phyloP scores from a whole-genome alignment of 352 stramenopile species.

The Phytophthora pisi region DNA sequence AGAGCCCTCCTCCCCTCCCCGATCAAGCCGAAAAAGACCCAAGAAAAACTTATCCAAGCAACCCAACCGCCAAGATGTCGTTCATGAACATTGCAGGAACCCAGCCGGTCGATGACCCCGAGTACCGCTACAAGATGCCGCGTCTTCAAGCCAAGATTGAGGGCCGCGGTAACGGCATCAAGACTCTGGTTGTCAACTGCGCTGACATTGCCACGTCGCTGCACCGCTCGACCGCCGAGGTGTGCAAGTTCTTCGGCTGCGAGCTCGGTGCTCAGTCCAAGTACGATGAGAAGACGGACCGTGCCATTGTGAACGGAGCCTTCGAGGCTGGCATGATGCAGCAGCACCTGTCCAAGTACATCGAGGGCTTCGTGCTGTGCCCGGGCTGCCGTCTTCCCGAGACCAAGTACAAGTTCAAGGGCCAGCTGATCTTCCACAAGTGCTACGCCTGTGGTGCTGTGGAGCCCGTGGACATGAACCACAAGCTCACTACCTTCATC shows the following conservation, averaged over 20 bases:
- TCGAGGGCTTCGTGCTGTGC: slow-evolving; percentile 98
- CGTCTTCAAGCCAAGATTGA: slow-evolving; percentile 97
- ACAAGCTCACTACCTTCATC: slow-evolving; percentile 99
- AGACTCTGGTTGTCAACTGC: slow-evolving; percentile 99
- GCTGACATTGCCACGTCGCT: slow-evolving; percentile 93
- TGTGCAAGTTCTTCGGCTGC: slow-evolving; percentile 99
- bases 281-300: slow-evolving; percentile 95
- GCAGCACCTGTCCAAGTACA: slow-evolving; percentile 97
- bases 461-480: slow-evolving; percentile 97
- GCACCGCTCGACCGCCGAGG: slow-evolving; percentile 94
- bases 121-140: slow-evolving; percentile 99
- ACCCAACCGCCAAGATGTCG: slow-evolving; percentile 59
- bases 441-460: slow-evolving; percentile 98
- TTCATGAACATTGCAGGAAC: slow-evolving; percentile 92
- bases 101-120: slow-evolving; percentile 91
- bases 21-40: slow-evolving; percentile 1
- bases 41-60: neutral
- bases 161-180: slow-evolving; percentile 99
- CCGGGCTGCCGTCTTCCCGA: slow-evolving; percentile 97
- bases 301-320: slow-evolving; percentile 97
- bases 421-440: slow-evolving; percentile 96
- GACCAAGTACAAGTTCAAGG: slow-evolving; percentile 99
- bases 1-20: slow-evolving; percentile 1
- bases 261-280: slow-evolving; percentile 99
- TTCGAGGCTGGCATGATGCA: slow-evolving; percentile 95